These are phyloP conservation scores for Lichtheimia hyalospora DNA, from an alignment of 371 early-diverging fungal genomes.

Conservation along the genomic window DNA sequence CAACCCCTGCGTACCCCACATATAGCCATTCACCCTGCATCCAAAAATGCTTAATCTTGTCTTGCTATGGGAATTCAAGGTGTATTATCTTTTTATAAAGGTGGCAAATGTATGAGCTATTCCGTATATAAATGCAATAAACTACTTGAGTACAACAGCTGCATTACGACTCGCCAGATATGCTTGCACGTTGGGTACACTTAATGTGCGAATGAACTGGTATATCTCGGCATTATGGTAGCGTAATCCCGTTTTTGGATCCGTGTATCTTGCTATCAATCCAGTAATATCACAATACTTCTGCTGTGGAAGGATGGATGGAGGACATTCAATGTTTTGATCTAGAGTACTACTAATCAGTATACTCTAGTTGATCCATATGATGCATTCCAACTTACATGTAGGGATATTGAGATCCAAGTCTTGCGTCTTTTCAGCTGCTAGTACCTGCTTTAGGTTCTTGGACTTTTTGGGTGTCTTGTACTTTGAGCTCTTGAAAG, in stretches of 20 bases:
- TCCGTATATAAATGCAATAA: background rate
- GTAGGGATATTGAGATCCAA: conserved; percentile 69
- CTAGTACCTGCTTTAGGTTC: conserved; percentile 77
- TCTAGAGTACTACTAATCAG: conserved; percentile 35
- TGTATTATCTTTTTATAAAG: too few relatives aligned
- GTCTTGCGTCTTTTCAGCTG: conserved; percentile 67
- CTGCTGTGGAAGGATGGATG: conserved; percentile 79
- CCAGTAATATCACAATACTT: conserved; percentile 94
- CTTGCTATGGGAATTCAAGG: too few relatives aligned
- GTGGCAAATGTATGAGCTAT: too few relatives aligned
- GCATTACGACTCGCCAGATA: conserved; percentile 83
- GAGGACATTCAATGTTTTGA: conserved; percentile 83
- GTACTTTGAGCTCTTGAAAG: conserved; percentile 74
- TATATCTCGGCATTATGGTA: conserved; percentile 86
- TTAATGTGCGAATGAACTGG: conserved; percentile 70
- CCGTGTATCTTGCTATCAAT: conserved; percentile 80
- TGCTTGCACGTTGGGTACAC: conserved; percentile 78
- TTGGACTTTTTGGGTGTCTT: conserved; percentile 68
- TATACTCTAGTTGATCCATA: background rate
- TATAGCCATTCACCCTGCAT: too few relatives aligned
- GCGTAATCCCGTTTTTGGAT: conserved; percentile 84
- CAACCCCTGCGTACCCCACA: too few relatives aligned
- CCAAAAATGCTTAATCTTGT: too few relatives aligned
- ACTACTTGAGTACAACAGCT: conserved; percentile 67
- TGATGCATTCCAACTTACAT: conserved; percentile 44